Evolutionary conservation across 352 stramenopile species (phyloP).

Genomic region (Globisporangium canariense): DNA sequence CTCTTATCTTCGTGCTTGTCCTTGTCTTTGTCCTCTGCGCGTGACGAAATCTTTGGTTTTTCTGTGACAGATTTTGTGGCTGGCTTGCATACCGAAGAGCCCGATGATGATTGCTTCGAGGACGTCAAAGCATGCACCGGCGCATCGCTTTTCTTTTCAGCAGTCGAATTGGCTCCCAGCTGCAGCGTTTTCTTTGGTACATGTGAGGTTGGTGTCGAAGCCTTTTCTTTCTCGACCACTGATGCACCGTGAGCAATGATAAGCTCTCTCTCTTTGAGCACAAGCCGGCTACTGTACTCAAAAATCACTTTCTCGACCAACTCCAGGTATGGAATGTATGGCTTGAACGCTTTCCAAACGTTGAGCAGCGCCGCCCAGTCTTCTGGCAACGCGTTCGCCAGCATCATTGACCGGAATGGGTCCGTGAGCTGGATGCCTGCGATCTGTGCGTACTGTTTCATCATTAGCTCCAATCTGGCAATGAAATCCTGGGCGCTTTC

Average conservation of each 20-base stretch:
- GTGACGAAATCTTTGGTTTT: background rate
- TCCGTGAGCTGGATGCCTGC: constrained; percentile 40
- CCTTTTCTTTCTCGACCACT: background rate
- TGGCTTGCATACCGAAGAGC: background rate
- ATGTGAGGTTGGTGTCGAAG: background rate
- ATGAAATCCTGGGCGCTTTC: constrained; percentile 38
- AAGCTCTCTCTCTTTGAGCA: constrained; percentile 21
- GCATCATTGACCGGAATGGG: constrained; percentile 32
- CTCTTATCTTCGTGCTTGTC: constrained; percentile 2
- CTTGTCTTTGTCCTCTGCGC: background rate
- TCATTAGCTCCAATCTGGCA: constrained; percentile 34
- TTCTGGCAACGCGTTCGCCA: constrained; percentile 32
- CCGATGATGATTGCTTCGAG: background rate
- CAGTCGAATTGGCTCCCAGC: background rate
- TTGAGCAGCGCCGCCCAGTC: constrained; percentile 27
- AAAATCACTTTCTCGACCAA: constrained; percentile 32
- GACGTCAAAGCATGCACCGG: background rate
- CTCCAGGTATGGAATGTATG: constrained; percentile 39
- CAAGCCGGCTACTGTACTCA: constrained; percentile 17
- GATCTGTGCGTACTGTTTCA: constrained; percentile 35
- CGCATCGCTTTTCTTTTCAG: background rate
- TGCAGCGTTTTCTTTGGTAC: background rate
- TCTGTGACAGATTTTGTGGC: background rate
- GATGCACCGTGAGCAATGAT: background rate
- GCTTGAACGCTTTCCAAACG: constrained; percentile 32